Evolutionary conservation across 768 basidiomycete genomes (phyloP), one percentile per base, ranked within the genome.

Genomic region (Xanthoconium purpureum): DNA sequence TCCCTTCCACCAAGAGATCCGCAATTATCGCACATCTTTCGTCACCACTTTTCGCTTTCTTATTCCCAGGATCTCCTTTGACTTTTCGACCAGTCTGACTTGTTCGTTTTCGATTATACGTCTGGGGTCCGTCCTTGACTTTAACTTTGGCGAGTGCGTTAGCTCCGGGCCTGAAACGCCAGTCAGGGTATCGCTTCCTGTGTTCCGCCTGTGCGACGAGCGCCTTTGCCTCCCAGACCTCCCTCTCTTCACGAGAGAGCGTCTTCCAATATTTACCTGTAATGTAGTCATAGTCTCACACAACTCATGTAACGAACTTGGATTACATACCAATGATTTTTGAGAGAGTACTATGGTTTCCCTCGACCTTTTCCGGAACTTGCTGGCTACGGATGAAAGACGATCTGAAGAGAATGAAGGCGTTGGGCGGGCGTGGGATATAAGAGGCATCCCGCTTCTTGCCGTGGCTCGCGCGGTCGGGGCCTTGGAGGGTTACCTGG

Each of bases 331-430:
- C 89, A 56, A 91, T 88, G 63, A 91, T 90, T 76, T 91, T 91
- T 58, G 87, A 89, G 49, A 91, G 77, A 8, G 83, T 85, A 66
- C 85, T 85, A 61, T 89, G 88, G 62, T 89, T 91, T 1, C 88
- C 88, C 64, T 91, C 89, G 51, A 89, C 88, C 69, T 84, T 83
- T 37, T 82, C 86, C 3, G 89, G 84, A 48, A 90, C 84, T 62
- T 84, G 83, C 68, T 88, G 82, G 63, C 82, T 84, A 33, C 80
- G 78, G 69, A 91, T 88, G 73, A 91, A 90, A 32, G 82, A 84
- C 24, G 87, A 87, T 62, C 89, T 83, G 72, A 90, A 91, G 70
- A 91, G 85, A 63, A 91, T 91, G 74, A 91, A 91, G 56, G 89
- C 89, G 72, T 90, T 91, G 28, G 89, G 89, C 8, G 89, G 89